phyloP scores from a whole-genome alignment of 2,329 filamentous ascomycete genomes.

The Aureobasidium melanogenum region DNA sequence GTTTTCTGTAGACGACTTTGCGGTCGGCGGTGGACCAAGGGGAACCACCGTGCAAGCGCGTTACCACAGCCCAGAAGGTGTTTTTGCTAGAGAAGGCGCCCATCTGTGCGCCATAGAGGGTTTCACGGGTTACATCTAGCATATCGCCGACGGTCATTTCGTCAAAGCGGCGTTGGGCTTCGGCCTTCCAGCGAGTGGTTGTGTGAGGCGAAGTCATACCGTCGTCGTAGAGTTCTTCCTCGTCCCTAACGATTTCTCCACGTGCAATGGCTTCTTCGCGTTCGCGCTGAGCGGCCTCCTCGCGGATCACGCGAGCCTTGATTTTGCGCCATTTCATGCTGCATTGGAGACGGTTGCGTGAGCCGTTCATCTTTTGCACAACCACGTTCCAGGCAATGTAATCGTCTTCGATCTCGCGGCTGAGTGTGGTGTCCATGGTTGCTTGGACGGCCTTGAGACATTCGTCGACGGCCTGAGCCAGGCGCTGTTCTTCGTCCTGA shows the following conservation, averaged over 20 bases:
- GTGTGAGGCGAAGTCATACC: neutral
- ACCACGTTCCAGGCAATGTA: slow-evolving; percentile 59
- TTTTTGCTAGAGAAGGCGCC: neutral
- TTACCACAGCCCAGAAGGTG: slow-evolving; percentile 11
- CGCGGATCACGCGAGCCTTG: slow-evolving; percentile 18
- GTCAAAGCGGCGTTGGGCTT: slow-evolving; percentile 1
- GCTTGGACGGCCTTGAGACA: slow-evolving; percentile 33
- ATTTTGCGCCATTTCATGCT: slow-evolving; percentile 56
- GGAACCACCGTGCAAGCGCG: neutral
- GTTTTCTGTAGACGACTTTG: slow-evolving; percentile 1
- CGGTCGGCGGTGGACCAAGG: slow-evolving; percentile 11
- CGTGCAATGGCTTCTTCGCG: neutral
- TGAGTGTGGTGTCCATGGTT: slow-evolving; percentile 21
- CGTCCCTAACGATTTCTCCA: neutral
- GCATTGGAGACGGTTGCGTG: slow-evolving; percentile 59
- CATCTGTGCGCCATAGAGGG: slow-evolving; percentile 2
- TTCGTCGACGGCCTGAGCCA: slow-evolving; percentile 46
- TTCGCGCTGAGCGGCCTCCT: slow-evolving; percentile 18
- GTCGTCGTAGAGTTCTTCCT: neutral
- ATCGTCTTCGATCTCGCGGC: slow-evolving; percentile 38
- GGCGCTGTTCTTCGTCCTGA: slow-evolving; percentile 47
- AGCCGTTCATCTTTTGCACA: slow-evolving; percentile 52
- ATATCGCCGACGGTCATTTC: slow-evolving; percentile 13
- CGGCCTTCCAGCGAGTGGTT: neutral
- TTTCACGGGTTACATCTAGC: slow-evolving; percentile 12